phyloP scores from a whole-genome alignment of 805 yeast genomes.

The Blastobotrys chiropterorum region DNA sequence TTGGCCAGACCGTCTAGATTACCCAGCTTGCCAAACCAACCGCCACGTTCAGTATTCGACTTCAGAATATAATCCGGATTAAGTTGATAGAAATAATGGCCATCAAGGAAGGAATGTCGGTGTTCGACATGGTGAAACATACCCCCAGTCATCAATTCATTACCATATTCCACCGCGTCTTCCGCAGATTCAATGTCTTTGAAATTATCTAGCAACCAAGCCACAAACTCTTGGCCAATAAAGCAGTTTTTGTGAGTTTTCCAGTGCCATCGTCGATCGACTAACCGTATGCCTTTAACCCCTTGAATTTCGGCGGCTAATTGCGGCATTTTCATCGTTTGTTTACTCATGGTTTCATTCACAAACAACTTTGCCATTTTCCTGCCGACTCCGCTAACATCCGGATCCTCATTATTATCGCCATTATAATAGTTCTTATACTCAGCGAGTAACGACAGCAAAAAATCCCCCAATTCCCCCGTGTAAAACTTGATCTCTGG shows the following conservation, averaged over 20 bases:
- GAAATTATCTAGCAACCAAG: slow-evolving; percentile 76
- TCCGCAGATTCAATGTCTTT: slow-evolving; percentile 76
- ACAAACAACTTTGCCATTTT: slow-evolving; percentile 33
- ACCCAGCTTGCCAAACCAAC: slow-evolving; percentile 12
- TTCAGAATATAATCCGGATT: slow-evolving; percentile 43
- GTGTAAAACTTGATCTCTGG: slow-evolving; percentile 86
- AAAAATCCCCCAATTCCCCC: slow-evolving; percentile 66
- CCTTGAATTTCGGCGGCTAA: slow-evolving; percentile 65
- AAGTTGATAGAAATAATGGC: slow-evolving; percentile 82
- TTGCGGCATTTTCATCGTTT: slow-evolving; percentile 41
- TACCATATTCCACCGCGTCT: slow-evolving; percentile 78
- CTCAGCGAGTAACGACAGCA: slow-evolving; percentile 36
- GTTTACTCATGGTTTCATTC: slow-evolving; percentile 36
- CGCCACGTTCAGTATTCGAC: neutral
- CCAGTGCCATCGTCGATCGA: slow-evolving; percentile 89
- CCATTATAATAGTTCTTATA: slow-evolving; percentile 36
- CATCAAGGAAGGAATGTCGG: slow-evolving; percentile 82
- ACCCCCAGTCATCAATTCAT: slow-evolving; percentile 62
- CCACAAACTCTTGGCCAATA: slow-evolving; percentile 77
- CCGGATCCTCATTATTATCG: slow-evolving; percentile 20
- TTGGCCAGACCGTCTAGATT: neutral
- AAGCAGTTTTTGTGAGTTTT: slow-evolving; percentile 70
- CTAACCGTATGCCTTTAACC: slow-evolving; percentile 55
- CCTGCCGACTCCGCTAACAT: slow-evolving; percentile 19
- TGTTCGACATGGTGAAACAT: slow-evolving; percentile 76